A percentile compares a stretch with the other conserved stretches of the same genome.
Evolutionary conservation across 2,329 filamentous ascomycete genomes (phyloP).

Genomic region (Aspergillus sp.): DNA sequence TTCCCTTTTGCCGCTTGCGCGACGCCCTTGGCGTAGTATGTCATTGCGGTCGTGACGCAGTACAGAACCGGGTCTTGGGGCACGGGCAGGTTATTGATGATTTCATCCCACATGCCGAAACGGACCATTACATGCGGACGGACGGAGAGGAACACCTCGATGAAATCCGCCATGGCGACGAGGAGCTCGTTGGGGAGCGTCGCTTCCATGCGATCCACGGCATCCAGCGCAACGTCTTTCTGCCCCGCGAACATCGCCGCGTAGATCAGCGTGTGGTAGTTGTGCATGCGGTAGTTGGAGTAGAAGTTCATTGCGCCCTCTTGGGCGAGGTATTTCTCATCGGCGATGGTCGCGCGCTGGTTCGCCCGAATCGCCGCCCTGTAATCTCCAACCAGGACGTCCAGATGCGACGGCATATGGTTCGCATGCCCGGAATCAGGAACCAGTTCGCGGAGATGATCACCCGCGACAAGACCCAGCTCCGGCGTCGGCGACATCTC

Average conservation of each 20-base stretch:
- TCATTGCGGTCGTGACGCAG: slow-evolving; percentile 67
- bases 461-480: slow-evolving; percentile 59
- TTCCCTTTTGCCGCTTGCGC: slow-evolving; percentile 61
- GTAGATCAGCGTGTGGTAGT: slow-evolving; percentile 75
- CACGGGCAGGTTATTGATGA: slow-evolving; percentile 55
- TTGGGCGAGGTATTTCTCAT: slow-evolving; percentile 63
- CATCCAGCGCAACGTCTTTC: slow-evolving; percentile 61
- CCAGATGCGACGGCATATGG: slow-evolving; percentile 77
- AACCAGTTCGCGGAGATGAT: slow-evolving; percentile 62
- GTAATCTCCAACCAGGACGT: slow-evolving; percentile 73
- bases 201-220: slow-evolving; percentile 58
- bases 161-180: slow-evolving; percentile 75
- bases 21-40: slow-evolving; percentile 67
- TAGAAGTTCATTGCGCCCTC: slow-evolving; percentile 69
- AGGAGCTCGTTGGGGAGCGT: slow-evolving; percentile 66
- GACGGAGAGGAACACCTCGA: slow-evolving; percentile 69
- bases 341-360: slow-evolving; percentile 63
- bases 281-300: slow-evolving; percentile 71
- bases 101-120: slow-evolving; percentile 70
- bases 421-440: slow-evolving; percentile 70
- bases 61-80: slow-evolving; percentile 63
- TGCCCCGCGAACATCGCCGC: slow-evolving; percentile 75
- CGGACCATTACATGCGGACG: slow-evolving; percentile 69
- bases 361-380: slow-evolving; percentile 66
- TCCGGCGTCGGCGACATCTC: slow-evolving; percentile 73